Base-by-base conservation (phyloP, 495 filamentous ascomycete species). In the Neurospora sp. region DNA sequence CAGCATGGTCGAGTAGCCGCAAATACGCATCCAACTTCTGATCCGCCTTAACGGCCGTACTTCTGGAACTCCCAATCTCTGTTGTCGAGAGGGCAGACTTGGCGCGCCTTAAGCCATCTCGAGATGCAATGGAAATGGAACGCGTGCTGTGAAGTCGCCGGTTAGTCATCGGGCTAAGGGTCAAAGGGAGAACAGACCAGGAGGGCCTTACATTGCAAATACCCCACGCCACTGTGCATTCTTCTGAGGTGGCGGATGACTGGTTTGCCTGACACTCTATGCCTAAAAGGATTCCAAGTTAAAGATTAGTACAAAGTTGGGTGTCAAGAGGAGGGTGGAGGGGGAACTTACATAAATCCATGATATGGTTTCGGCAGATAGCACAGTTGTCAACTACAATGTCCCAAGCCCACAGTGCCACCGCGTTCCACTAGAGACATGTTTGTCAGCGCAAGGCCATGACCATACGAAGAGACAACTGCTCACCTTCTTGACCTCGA, bases 51-150 rank as follows among this genome's bases (percentile, higher is more conserved):
- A 75, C 86, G 84, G 11, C 96, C 96, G 79, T 99, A 99, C 79
- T 98, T 98, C 84, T 99, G 96, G 88, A 98, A 98, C 79, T 98
- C 96, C 96, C 96, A 99, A 82, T 98, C 96, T 76, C 94, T 88
- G 85, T 99, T 99, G 83, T 99, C 96, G 37, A 99, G 87, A 3
- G 96, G 96, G 78, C 96, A 99, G 69, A 99, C 96, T 82, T 98
- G 96, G 72, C 96, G 93, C n/a, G 96, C 98, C 87, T 99, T 99
- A 46, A 99, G 85, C 96, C 96, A 99, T 82, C 96, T 90, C 5
- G 96, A 98, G 81, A 99, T 99, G 86, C 96, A 99, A 84, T 99
- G 96, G 85, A 99, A 99, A 83, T 99, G 96, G 87, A 99, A 99
- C 8, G 96, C 96, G 79, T 99, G 96, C 96, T 99, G 79, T 69